Evolutionary conservation across 805 yeast genomes (phyloP).

Genomic region (Henningerozyma blattae): DNA sequence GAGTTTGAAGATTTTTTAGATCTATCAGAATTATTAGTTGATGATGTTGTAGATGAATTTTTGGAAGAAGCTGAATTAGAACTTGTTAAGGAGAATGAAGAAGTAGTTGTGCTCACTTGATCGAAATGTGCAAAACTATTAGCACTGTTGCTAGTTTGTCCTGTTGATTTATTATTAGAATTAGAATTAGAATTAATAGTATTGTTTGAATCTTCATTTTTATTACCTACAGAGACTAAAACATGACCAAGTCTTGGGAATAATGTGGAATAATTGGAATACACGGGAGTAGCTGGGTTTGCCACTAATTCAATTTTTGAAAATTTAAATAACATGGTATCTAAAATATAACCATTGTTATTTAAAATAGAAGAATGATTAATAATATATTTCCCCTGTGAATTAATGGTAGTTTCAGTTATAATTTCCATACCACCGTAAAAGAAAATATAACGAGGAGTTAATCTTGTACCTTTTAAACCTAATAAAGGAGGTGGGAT

Average conservation of each 20-base stretch:
- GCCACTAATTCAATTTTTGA: constrained; percentile 31
- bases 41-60: neutral
- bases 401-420: constrained; percentile 17
- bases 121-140: neutral
- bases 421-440: constrained; percentile 59
- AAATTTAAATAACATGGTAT: constrained; percentile 37
- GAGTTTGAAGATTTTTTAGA: neutral
- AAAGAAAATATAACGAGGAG: constrained; percentile 44
- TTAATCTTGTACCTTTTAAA: constrained; percentile 35
- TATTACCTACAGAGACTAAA: constrained; percentile 12
- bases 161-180: neutral
- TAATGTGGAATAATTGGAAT: constrained; percentile 21
- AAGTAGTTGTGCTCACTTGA: too few species aligned
- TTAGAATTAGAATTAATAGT: neutral
- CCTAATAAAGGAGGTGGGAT: constrained; percentile 43
- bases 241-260: constrained; percentile 31
- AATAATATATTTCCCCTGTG: constrained; percentile 24
- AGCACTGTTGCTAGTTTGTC: neutral
- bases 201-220: neutral
- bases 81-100: neutral
- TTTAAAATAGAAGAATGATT: constrained; percentile 37
- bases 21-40: neutral
- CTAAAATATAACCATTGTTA: constrained; percentile 47
- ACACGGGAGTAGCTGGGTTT: constrained; percentile 14
- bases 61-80: neutral